Conservation (phyloP, 768 basidiomycete genomes). For the Agrocybe chaxingu region DNA sequence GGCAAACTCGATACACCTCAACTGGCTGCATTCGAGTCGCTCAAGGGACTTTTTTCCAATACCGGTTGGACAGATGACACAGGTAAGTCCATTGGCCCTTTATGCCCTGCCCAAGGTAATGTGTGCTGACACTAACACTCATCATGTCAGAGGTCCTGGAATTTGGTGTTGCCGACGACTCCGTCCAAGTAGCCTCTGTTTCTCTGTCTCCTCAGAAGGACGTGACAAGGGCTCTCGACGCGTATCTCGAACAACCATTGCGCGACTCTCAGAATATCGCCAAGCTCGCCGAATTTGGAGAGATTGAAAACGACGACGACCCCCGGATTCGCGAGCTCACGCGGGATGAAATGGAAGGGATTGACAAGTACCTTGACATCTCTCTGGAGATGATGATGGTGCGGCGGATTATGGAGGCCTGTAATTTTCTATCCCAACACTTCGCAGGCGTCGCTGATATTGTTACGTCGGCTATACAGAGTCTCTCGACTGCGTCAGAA, state of each 20-base stretch:
- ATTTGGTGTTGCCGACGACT: not conserved
- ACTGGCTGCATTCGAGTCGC: too few relatives aligned
- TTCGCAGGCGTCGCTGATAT: not conserved
- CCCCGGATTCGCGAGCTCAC: constrained; percentile 32
- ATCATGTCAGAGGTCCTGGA: constrained; percentile 4
- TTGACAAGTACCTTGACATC: constrained; percentile 35
- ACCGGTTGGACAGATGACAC: too few relatives aligned
- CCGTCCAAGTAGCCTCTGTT: too few relatives aligned
- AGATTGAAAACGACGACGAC: constrained; percentile 16
- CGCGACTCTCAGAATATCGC: constrained; percentile 14
- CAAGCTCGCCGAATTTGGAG: constrained; percentile 13
- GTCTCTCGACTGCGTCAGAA: constrained; percentile 8
- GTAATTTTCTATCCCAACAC: not conserved
- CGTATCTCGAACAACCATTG: constrained; percentile 17
- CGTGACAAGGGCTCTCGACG: constrained; percentile 8
- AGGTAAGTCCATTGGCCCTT: too few relatives aligned
- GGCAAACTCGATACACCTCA: too few relatives aligned
- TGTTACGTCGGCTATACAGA: constrained; percentile 1
- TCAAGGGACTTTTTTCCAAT: too few relatives aligned
- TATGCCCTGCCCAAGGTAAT: too few relatives aligned
- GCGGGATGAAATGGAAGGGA: constrained; percentile 27
- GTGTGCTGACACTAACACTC: not conserved
- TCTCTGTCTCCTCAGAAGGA: constrained; percentile 16
- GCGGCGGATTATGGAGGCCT: constrained; percentile 21
- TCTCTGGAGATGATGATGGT: constrained; percentile 25